A percentile compares a stretch with the other conserved stretches of the same genome.
Evolutionary conservation across 1,284 basidiomycete genomes (phyloP).

Genomic region (Boletellus sp.): DNA sequence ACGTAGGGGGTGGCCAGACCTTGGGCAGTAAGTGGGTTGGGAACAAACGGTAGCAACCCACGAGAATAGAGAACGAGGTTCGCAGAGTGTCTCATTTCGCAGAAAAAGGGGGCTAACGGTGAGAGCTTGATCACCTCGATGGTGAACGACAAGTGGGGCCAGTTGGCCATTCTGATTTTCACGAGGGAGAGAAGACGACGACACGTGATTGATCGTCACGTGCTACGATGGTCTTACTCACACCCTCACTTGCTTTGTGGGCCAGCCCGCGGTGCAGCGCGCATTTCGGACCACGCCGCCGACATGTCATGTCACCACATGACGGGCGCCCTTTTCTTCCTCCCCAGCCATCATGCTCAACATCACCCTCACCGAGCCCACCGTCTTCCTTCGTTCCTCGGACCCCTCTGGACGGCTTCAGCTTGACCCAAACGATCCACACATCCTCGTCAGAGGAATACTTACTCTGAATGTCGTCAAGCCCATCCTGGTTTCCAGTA

Average conservation of each 20-base stretch:
- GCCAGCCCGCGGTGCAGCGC: not conserved
- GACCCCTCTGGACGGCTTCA: constrained; percentile 37
- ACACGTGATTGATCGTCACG: too few species aligned
- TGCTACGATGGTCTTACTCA: too few species aligned
- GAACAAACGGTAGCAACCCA: constrained; percentile 14
- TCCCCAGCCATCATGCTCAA: constrained; percentile 36
- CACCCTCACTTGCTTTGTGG: too few species aligned
- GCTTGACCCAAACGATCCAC: constrained; percentile 37
- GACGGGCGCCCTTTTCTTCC: not conserved
- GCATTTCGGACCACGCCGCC: too few species aligned
- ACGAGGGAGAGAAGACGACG: too few species aligned
- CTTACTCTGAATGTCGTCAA: constrained; percentile 79
- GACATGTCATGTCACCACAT: too few species aligned
- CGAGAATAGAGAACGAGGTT: constrained; percentile 14
- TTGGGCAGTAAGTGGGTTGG: constrained; percentile 26
- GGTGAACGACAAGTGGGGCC: too few species aligned
- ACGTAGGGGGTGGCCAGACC: constrained; percentile 26
- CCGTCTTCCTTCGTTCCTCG: constrained; percentile 66
- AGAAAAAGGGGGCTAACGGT: too few species aligned
- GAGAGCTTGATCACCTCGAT: too few species aligned
- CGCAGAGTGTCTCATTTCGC: constrained; percentile 12
- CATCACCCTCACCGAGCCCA: constrained; percentile 80
- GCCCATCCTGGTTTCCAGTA: constrained; percentile 82
- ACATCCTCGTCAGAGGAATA: constrained; percentile 82
- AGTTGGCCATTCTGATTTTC: too few species aligned